These are phyloP conservation scores for Blastomyces emzantsi DNA, from an alignment of 2,329 filamentous ascomycete genomes.

Conservation along the genomic window DNA sequence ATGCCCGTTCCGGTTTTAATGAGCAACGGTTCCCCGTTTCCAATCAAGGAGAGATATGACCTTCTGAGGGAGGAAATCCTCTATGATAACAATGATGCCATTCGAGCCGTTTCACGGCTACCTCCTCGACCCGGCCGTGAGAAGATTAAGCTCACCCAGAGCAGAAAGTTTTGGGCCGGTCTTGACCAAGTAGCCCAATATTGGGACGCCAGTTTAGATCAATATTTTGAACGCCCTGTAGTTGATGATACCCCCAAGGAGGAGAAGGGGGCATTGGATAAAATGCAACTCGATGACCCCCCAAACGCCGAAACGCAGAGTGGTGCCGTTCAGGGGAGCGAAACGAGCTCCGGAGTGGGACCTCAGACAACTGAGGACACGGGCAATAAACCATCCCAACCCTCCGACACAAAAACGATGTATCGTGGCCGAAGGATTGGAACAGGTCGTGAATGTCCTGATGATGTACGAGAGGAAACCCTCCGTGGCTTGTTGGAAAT, in stretches of 20 bases:
- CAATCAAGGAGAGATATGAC: slow-evolving; percentile 42
- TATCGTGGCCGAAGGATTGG: slow-evolving; percentile 54
- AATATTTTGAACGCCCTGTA: slow-evolving; percentile 41
- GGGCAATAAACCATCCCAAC: not conserved
- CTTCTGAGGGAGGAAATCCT: slow-evolving; percentile 43
- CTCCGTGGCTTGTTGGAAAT: slow-evolving; percentile 50
- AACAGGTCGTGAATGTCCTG: slow-evolving; percentile 50
- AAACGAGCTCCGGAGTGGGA: not conserved
- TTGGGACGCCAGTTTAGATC: slow-evolving; percentile 52
- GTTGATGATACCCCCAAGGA: slow-evolving; percentile 16
- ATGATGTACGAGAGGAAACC: slow-evolving; percentile 47
- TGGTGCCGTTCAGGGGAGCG: not conserved
- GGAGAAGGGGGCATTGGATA: slow-evolving; percentile 10
- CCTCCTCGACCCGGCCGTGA: slow-evolving; percentile 36
- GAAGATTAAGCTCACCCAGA: slow-evolving; percentile 45
- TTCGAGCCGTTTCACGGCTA: slow-evolving; percentile 46
- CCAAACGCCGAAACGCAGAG: slow-evolving; percentile 15
- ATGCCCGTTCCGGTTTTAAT: slow-evolving; percentile 26
- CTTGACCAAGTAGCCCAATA: slow-evolving; percentile 53
- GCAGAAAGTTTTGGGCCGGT: slow-evolving; percentile 52
- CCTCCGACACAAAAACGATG: slow-evolving; percentile 18
- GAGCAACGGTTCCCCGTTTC: slow-evolving; percentile 43
- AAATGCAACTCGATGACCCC: slow-evolving; percentile 16
- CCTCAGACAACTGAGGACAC: slow-evolving; percentile 5
- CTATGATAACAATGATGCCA: slow-evolving; percentile 49